These are phyloP conservation scores for Saccharum spontaneum DNA, from an alignment of 176 grass and related monocot species.

Conservation along the genomic window DNA sequence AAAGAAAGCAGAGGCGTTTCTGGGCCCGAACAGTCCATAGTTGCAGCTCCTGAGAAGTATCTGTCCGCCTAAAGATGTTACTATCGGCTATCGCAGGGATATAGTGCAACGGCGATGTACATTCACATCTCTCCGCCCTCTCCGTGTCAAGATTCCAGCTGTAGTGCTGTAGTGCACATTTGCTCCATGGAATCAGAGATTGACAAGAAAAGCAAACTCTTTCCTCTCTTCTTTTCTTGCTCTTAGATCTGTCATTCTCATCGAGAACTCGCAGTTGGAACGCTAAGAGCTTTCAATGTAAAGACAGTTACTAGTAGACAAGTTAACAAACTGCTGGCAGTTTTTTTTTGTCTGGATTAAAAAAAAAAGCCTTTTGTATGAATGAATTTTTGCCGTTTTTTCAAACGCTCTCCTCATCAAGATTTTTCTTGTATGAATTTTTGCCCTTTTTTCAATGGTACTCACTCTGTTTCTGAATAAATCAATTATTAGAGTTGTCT, in stretches of 20 bases:
- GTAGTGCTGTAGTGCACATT: conserved; percentile 5
- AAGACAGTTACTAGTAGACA: conserved; percentile 34
- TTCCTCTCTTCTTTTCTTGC: neutral
- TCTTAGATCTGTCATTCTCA: conserved; percentile 39
- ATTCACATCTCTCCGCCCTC: conserved; percentile 18
- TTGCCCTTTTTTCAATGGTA: neutral
- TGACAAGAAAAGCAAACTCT: conserved; percentile 30
- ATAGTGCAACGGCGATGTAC: neutral
- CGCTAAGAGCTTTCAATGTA: neutral
- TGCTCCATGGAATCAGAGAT: conserved; percentile 29
- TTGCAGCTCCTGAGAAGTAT: conserved; percentile 15
- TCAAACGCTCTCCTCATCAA: neutral
- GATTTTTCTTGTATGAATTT: neutral
- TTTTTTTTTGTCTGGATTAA: neutral
- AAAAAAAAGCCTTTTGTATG: neutral
- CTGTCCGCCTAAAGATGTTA: conserved; percentile 22
- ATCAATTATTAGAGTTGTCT: neutral
- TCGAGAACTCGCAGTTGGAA: conserved; percentile 17
- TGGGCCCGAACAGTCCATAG: conserved; percentile 16
- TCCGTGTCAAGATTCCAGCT: conserved; percentile 27
- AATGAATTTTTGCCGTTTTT: no score
- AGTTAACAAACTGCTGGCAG: neutral
- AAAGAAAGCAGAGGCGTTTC: conserved; percentile 18
- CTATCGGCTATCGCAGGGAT: conserved; percentile 31
- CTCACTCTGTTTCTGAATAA: neutral